Conservation (phyloP, 1,284 basidiomycete species). For the Porogramme epimiltina region DNA sequence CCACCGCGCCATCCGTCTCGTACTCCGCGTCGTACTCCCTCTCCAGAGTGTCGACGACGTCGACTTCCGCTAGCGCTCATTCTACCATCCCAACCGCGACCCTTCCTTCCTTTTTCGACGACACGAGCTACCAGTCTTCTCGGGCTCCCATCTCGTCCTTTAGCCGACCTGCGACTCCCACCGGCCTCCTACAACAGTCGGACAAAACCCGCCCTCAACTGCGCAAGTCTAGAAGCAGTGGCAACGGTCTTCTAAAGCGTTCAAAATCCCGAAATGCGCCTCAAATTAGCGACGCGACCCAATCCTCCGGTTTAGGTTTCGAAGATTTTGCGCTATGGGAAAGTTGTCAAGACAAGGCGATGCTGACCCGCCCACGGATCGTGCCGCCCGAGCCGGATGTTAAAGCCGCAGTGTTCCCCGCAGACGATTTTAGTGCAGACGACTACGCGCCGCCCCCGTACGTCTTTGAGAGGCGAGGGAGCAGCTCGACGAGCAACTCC, state of each 20-base stretch:
- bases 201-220: conserved; percentile 30
- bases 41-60: conserved; percentile 11
- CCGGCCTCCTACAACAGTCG: conserved; percentile 13
- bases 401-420: not conserved
- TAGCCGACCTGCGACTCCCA: conserved; percentile 22
- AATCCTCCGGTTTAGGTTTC: conserved; percentile 1
- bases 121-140: conserved; percentile 2
- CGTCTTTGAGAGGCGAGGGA: conserved; percentile 31
- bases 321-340: conserved; percentile 9
- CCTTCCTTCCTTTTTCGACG: conserved; percentile 24
- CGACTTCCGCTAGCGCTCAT: conserved; percentile 6
- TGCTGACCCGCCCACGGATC: conserved; percentile 20
- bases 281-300: not conserved
- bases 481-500: conserved; percentile 28
- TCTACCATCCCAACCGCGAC: conserved; percentile 4
- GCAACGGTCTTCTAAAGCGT: conserved; percentile 19
- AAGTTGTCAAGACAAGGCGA: not conserved
- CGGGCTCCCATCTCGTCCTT: conserved; percentile 13
- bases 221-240: conserved; percentile 27
- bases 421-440: conserved; percentile 3
- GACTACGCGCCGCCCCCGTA: conserved; percentile 21
- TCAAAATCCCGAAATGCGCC: conserved; percentile 2
- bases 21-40: too few species aligned
- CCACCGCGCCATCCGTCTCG: conserved; percentile 16
- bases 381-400: conserved; percentile 21